Evolutionary conservation across 805 yeast genomes (phyloP).

Genomic region (Candida piceae): DNA sequence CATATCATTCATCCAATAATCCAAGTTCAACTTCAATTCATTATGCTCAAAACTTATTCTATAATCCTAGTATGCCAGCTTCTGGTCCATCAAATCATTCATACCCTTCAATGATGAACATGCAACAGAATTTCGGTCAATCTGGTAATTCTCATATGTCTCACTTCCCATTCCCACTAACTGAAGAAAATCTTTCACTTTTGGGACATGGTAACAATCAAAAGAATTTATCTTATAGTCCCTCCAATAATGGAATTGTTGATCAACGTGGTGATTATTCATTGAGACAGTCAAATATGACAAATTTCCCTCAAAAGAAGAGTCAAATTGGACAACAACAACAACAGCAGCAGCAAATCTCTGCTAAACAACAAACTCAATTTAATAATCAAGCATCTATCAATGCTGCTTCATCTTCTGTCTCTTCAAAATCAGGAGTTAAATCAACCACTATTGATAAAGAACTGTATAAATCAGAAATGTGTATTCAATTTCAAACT

Average conservation of each 20-base stretch:
- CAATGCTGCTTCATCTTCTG: neutral
- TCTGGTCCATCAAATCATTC: neutral
- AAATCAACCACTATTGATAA: constrained; percentile 30
- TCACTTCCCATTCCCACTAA: constrained; percentile 22
- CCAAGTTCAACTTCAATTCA: too few relatives aligned
- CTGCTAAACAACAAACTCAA: constrained; percentile 5
- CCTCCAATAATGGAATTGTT: too few relatives aligned
- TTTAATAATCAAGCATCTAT: constrained; percentile 4
- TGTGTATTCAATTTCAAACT: constrained; percentile 72
- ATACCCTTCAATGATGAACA: neutral
- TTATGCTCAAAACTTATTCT: too few relatives aligned
- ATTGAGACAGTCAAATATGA: too few relatives aligned
- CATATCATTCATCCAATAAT: too few relatives aligned
- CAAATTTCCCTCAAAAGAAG: neutral
- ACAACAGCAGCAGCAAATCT: neutral
- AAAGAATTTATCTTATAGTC: too few relatives aligned
- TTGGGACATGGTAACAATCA: too few relatives aligned
- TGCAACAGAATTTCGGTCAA: constrained; percentile 1
- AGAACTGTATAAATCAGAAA: constrained; percentile 82
- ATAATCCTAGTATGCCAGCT: too few relatives aligned
- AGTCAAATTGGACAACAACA: neutral
- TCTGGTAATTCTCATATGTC: neutral
- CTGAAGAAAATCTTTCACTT: constrained; percentile 35
- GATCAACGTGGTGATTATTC: too few relatives aligned
- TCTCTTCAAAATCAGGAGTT: neutral